Conservation (phyloP, 805 yeast species). For the Pichia paraexigua region DNA sequence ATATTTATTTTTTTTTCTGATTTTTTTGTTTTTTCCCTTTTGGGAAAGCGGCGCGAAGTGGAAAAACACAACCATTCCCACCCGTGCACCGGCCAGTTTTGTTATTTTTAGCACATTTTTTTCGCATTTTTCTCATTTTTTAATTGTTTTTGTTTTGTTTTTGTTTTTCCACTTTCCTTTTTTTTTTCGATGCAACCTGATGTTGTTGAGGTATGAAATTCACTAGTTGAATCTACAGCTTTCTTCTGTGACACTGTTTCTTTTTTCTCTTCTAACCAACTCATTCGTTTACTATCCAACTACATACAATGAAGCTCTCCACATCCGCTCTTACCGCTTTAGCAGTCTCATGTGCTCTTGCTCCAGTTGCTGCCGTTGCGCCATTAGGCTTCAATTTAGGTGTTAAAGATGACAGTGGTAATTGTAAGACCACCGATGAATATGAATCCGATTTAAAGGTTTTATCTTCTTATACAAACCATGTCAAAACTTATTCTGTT, state of each 20-base stretch:
- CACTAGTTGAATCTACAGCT: not conserved
- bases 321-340: slow-evolving; percentile 18
- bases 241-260: not conserved
- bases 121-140: too few species aligned
- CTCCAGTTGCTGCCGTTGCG: slow-evolving; percentile 20
- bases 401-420: slow-evolving; percentile 64
- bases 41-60: not conserved
- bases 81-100: not conserved
- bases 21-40: too few species aligned
- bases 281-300: not conserved
- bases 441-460: slow-evolving; percentile 59
- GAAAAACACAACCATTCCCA: not conserved
- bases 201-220: too few species aligned
- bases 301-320: slow-evolving; percentile 22
- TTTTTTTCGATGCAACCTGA: too few species aligned
- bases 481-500: slow-evolving; percentile 81
- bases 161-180: too few species aligned
- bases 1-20: too few species aligned
- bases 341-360: slow-evolving; percentile 14
- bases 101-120: not conserved
- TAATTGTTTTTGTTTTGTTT: too few species aligned
- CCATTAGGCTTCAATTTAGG: slow-evolving; percentile 76
- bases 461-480: slow-evolving; percentile 50
- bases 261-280: not conserved
- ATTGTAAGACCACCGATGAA: slow-evolving; percentile 68